Conservation (phyloP, 768 basidiomycete species). For the Boletus edulis region DNA sequence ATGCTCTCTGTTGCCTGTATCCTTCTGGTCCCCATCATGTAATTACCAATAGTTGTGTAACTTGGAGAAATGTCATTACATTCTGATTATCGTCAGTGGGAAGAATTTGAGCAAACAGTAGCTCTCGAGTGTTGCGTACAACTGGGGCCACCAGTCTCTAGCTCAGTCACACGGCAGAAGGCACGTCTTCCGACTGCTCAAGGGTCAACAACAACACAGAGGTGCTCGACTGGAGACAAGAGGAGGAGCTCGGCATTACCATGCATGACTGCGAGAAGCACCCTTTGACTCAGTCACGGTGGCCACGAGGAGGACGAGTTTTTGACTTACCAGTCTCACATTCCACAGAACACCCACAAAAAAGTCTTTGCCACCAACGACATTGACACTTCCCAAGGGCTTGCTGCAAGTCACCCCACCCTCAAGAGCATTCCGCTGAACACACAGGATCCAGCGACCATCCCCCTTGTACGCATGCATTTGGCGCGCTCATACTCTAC, state of each 20-base stretch:
- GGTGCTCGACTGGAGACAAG: constrained; percentile 67
- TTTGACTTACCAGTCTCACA: constrained; percentile 41
- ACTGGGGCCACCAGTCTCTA: no score
- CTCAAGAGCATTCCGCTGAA: constrained; percentile 9
- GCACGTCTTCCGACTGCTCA: no score
- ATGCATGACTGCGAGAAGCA: constrained; percentile 40
- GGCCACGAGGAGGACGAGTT: constrained; percentile 69
- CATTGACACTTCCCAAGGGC: constrained; percentile 2
- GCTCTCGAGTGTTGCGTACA: no score
- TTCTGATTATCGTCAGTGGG: no score
- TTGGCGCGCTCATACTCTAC: constrained; percentile 45
- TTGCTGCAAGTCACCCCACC: constrained; percentile 2
- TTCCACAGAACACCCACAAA: constrained; percentile 28
- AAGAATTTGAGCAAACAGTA: no score
- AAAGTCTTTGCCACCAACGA: no score
- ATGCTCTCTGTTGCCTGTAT: no score
- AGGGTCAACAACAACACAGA: constrained; percentile 48
- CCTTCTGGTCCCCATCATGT: no score
- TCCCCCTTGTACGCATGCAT: constrained; percentile 24
- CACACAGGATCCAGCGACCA: constrained; percentile 17
- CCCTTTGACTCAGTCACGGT: constrained; percentile 41
- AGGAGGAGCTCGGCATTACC: constrained; percentile 43
- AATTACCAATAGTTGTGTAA: no score
- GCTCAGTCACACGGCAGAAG: no score
- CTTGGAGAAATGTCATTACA: no score